phyloP scores from a whole-genome alignment of 1,284 basidiomycete species.

The Puccinia polysora region DNA sequence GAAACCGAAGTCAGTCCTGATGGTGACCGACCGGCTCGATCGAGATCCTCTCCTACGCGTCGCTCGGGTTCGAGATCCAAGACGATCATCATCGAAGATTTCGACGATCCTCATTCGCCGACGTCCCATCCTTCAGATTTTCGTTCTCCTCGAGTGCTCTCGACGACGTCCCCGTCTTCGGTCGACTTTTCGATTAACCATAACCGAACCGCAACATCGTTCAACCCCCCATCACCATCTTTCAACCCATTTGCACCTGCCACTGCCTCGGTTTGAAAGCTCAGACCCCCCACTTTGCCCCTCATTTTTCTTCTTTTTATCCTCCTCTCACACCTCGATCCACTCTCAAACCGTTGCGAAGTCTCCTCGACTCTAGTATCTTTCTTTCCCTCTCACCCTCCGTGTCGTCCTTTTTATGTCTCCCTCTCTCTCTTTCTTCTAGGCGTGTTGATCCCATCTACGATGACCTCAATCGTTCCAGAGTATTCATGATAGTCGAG shows the following conservation, averaged over 20 bases:
- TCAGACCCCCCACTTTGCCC: not conserved
- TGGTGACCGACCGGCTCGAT: too few species aligned
- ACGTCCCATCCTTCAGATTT: not conserved
- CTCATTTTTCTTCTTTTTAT: not conserved
- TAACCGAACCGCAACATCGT: not conserved
- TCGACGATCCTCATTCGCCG: not conserved
- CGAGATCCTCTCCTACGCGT: too few species aligned
- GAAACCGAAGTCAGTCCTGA: too few species aligned
- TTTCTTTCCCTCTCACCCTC: not conserved
- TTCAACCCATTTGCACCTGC: not conserved
- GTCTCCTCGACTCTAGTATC: not conserved
- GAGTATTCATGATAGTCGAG: too few species aligned
- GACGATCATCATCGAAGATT: too few species aligned
- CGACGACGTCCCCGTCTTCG: too few species aligned
- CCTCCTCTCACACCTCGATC: not conserved
- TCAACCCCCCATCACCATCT: not conserved
- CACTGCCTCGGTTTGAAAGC: not conserved
- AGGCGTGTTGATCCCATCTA: too few species aligned
- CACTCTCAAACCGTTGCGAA: not conserved
- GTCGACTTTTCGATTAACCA: too few species aligned
- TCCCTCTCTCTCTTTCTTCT: not conserved
- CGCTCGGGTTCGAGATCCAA: too few species aligned
- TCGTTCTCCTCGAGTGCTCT: too few species aligned
- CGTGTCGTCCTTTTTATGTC: too few species aligned
- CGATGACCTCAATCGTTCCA: too few species aligned